Evolutionary conservation across 1,284 basidiomycete genomes (phyloP).

Genomic region (Dichomitus squalens): DNA sequence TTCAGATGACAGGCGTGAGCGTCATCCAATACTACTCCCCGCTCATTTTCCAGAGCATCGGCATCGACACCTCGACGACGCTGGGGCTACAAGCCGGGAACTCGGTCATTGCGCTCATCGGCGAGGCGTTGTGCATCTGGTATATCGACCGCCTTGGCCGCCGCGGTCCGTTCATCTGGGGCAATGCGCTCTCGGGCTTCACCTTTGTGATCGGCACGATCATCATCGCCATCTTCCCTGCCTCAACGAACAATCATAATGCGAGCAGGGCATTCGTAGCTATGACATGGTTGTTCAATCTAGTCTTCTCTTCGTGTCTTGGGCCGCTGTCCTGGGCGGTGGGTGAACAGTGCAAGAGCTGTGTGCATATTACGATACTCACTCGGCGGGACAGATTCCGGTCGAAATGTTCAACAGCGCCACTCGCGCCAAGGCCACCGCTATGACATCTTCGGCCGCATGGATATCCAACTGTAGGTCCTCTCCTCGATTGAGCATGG

Average conservation of each 20-base stretch:
- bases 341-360: too few relatives aligned
- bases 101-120: conserved; percentile 59
- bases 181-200: conserved; percentile 53
- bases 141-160: conserved; percentile 61
- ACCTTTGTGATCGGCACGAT: conserved; percentile 56
- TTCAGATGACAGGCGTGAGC: conserved; percentile 53
- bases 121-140: conserved; percentile 56
- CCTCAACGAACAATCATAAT: conserved; percentile 42
- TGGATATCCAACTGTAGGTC: conserved; percentile 51
- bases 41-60: conserved; percentile 46
- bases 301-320: conserved; percentile 55
- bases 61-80: conserved; percentile 39
- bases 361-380: too few relatives aligned
- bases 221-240: conserved; percentile 53
- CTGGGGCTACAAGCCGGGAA: conserved; percentile 66
- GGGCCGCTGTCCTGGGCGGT: conserved; percentile 56
- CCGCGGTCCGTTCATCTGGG: conserved; percentile 53
- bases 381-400: too few relatives aligned
- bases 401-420: conserved; percentile 55
- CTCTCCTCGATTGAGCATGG: too few relatives aligned
- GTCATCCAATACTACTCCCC: conserved; percentile 51
- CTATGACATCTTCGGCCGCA: conserved; percentile 54
- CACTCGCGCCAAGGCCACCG: conserved; percentile 63
- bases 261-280: conserved; percentile 31
- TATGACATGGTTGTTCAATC: conserved; percentile 46